phyloP scores from a whole-genome alignment of 257 asterid genomes.

The Ilex aquifolium region DNA sequence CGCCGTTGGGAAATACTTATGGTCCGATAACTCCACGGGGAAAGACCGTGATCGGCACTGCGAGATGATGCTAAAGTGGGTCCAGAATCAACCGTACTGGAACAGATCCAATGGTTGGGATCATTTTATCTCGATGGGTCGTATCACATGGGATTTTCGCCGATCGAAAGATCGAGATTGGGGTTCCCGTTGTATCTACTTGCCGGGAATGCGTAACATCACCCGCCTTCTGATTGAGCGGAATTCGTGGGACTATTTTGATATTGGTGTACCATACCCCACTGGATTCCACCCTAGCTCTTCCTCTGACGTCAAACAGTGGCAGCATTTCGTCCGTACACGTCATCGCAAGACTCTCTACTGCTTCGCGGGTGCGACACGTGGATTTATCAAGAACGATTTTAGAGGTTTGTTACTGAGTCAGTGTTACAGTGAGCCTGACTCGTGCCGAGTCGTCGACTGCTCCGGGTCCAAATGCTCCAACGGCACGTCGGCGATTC shows the following conservation, averaged over 20 bases:
- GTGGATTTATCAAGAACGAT: background rate
- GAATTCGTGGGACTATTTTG: background rate
- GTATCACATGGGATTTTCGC: background rate
- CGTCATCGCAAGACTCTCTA: background rate
- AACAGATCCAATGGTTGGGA: background rate
- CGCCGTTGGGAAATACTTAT: background rate
- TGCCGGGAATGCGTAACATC: background rate
- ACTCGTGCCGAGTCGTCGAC: background rate
- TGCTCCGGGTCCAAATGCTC: background rate
- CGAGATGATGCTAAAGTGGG: background rate
- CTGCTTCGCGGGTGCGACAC: background rate
- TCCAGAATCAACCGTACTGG: background rate
- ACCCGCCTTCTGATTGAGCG: background rate
- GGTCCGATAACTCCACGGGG: background rate
- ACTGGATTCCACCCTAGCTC: conserved; percentile 1
- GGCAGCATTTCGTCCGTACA: background rate
- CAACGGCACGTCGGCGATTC: background rate
- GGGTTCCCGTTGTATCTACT: background rate
- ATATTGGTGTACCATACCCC: background rate
- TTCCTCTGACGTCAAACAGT: background rate
- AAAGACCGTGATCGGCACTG: conserved; percentile 1
- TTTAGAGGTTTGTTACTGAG: background rate
- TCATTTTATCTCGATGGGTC: background rate
- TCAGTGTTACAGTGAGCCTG: background rate
- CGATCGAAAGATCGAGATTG: background rate